These are phyloP conservation scores for Cladobotryum mycophilum DNA, from an alignment of 2,329 filamentous ascomycete species.

Conservation along the genomic window DNA sequence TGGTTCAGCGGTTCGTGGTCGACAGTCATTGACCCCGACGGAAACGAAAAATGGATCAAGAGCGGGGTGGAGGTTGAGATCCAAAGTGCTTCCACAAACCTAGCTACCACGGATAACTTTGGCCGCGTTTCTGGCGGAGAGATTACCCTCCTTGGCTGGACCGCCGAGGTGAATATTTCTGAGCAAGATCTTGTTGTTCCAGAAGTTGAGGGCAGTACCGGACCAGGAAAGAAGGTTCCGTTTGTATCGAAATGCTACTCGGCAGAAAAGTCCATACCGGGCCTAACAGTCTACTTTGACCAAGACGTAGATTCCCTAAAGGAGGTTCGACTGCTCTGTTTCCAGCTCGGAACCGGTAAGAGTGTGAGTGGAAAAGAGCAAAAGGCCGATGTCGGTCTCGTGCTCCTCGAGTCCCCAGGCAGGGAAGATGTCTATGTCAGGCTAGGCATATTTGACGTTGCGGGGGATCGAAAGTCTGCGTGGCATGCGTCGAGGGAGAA, in stretches of 20 bases:
- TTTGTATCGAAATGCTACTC: conserved; percentile 1
- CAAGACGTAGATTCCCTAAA: background rate
- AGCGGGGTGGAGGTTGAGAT: background rate
- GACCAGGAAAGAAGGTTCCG: background rate
- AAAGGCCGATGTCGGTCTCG: background rate
- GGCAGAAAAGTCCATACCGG: background rate
- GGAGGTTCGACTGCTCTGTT: background rate
- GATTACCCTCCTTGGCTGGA: background rate
- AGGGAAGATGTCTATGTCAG: background rate
- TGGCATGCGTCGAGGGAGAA: background rate
- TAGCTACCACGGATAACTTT: background rate
- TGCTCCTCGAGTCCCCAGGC: background rate
- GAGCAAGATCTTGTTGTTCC: background rate
- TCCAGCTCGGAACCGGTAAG: background rate
- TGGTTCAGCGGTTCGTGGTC: background rate
- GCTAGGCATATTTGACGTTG: conserved; percentile 2
- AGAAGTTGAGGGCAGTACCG: no score
- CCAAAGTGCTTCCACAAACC: background rate
- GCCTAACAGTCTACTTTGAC: background rate
- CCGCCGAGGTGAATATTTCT: background rate
- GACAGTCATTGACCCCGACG: background rate
- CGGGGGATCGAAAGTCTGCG: background rate
- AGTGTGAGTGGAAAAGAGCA: background rate
- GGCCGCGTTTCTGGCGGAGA: background rate
- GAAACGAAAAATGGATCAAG: background rate